Base-by-base conservation (phyloP, 192 early-diverging fungal species). In the Diversispora eburnea region DNA sequence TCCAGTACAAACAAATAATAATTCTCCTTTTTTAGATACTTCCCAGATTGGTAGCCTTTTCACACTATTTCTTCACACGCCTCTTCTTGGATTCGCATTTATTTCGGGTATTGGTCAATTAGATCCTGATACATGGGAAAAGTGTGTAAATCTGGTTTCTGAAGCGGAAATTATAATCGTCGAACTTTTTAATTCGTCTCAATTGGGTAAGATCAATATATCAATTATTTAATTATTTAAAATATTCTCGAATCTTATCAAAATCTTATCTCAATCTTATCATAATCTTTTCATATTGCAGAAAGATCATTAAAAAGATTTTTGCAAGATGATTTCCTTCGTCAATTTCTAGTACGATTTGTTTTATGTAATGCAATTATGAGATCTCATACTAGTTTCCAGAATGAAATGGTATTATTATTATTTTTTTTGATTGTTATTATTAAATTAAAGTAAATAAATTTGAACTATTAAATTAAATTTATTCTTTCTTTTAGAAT, bases 41-140 rank as follows among this genome's bases (percentile, higher is more conserved):
- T 78, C 79, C 19, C 89, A 88, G 82, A 86, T 93, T 4, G 97
- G 97, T 46, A 91, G 90, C 78, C 85, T 98, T 12, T 98, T 97
- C 75, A 98, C 96, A 5, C 77, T 99, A 69, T 99, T 99, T 75
- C 80, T 99, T 67, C 93, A 97, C 78, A 89, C 91, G 12, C 95
- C 96, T 3, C 66, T 96, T 12, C 90, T 96, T 56, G 97, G 92
- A 0, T 95, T 99, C 72, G 89, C 90, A 20, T 94, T 91, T 67
- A 82, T 96, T 17, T 91, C 84, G 7, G 90, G 91, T 51, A 85
- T 89, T 42, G 85, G 82, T 1, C 82, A 90, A 58, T 76, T 90
- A 22, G 80, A 82, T 61, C 74, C 83, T 5, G 83, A 88, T 1
- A 83, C 83, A 10, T 96, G 94, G 94, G 83, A 86, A n/a, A 83